These are phyloP conservation scores for Pyricularia grisea DNA, from an alignment of 2,329 filamentous ascomycete species.

Conservation along the genomic window DNA sequence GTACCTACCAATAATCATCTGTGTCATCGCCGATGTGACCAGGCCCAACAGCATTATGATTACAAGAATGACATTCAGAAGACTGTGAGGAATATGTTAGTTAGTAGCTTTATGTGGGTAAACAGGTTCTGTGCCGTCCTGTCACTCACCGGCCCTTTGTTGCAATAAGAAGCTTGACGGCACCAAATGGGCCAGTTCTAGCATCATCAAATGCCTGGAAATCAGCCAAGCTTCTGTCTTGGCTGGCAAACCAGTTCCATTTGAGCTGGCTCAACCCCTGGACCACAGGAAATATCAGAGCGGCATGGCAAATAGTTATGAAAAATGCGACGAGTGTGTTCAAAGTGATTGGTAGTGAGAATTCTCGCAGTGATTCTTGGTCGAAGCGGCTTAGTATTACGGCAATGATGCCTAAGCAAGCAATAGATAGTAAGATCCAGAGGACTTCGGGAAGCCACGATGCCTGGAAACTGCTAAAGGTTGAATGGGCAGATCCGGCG, in stretches of 20 bases:
- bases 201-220: constrained; percentile 19
- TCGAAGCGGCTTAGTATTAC: constrained; percentile 8
- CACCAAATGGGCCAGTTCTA: constrained; percentile 7
- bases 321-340: constrained; percentile 20
- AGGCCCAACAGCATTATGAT: neutral
- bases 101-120: no score
- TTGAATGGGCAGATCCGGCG: neutral
- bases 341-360: constrained; percentile 16
- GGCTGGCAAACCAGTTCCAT: constrained; percentile 21
- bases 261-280: constrained; percentile 21
- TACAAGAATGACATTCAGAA: neutral
- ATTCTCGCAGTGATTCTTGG: constrained; percentile 11
- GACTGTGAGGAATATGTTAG: neutral
- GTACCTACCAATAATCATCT: constrained; percentile 1
- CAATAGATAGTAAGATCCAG: constrained; percentile 12
- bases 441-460: constrained; percentile 14
- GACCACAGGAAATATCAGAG: constrained; percentile 14
- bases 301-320: constrained; percentile 15
- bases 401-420: constrained; percentile 9
- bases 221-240: constrained; percentile 15
- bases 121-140: neutral
- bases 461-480: neutral
- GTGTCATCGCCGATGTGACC: constrained; percentile 1
- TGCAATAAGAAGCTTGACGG: neutral
- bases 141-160: constrained; percentile 5